phyloP scores from a whole-genome alignment of 345 rosid genomes.

The Sisymbrium irio region DNA sequence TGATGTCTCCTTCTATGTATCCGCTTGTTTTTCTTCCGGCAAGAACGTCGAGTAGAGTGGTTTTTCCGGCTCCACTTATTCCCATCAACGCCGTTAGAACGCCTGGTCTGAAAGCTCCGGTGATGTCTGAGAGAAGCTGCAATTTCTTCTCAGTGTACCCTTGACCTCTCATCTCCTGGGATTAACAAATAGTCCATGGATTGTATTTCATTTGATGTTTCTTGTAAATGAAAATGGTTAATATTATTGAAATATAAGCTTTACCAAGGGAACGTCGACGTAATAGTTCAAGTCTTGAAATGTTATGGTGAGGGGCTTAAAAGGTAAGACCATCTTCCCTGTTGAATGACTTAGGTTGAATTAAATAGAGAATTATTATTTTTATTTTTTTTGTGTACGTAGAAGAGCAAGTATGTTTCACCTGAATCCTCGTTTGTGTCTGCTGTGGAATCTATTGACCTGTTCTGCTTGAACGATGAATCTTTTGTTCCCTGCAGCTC shows the following conservation, averaged over 20 bases:
- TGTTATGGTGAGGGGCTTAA: constrained; percentile 67
- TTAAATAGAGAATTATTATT: neutral
- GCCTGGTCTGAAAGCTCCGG: constrained; percentile 72
- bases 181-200: neutral
- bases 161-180: constrained; percentile 55
- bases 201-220: neutral
- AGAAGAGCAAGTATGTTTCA: neutral
- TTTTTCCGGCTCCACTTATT: constrained; percentile 86
- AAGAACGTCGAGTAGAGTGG: constrained; percentile 82
- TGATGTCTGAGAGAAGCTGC: constrained; percentile 60
- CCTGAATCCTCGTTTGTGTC: constrained; percentile 9
- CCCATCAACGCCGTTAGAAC: constrained; percentile 86
- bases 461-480: constrained; percentile 15
- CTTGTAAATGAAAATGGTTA: neutral
- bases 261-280: constrained; percentile 75
- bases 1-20: constrained; percentile 66
- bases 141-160: constrained; percentile 49
- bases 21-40: constrained; percentile 86
- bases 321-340: constrained; percentile 67
- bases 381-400: neutral
- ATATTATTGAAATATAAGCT: neutral
- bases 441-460: neutral
- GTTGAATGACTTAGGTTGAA: neutral
- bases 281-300: constrained; percentile 63
- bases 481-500: constrained; percentile 43